phyloP scores from a whole-genome alignment of 1,139 yeast species.

The Saccharomyces uvarum region DNA sequence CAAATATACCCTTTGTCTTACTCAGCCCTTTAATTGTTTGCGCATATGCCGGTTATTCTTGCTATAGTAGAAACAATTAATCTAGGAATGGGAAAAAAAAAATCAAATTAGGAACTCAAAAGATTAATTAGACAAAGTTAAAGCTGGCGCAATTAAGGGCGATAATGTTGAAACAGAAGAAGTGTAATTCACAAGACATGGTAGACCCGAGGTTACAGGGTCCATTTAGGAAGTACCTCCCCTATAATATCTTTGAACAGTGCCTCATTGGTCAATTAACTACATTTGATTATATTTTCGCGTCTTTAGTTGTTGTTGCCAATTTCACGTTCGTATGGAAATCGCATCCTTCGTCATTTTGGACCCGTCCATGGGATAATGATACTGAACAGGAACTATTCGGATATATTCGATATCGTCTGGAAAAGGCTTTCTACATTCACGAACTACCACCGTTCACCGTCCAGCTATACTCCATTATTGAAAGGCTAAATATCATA shows the following conservation, averaged over 20 bases:
- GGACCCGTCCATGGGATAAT: background rate
- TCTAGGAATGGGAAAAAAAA: background rate
- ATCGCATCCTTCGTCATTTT: background rate
- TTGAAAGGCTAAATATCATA: conserved; percentile 40
- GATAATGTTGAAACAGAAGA: background rate
- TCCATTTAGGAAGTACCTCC: conserved; percentile 11
- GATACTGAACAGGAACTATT: background rate
- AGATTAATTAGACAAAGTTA: background rate
- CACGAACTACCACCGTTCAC: conserved; percentile 17
- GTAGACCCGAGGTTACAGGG: conserved; percentile 6
- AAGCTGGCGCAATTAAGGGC: background rate
- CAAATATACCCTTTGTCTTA: too few relatives aligned
- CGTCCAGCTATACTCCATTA: conserved; percentile 13
- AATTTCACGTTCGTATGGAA: conserved; percentile 1
- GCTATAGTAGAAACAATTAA: background rate
- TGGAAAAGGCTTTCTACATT: background rate
- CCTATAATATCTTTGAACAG: conserved; percentile 10
- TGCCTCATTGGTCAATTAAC: conserved; percentile 6
- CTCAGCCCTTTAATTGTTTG: background rate
- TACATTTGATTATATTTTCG: background rate
- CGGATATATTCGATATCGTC: background rate
- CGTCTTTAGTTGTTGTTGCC: conserved; percentile 4
- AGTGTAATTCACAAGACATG: background rate
- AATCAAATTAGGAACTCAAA: background rate
- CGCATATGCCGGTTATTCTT: background rate